Conservation (phyloP, 441 rosid genomes). For the Bruguiera hainesii region DNA sequence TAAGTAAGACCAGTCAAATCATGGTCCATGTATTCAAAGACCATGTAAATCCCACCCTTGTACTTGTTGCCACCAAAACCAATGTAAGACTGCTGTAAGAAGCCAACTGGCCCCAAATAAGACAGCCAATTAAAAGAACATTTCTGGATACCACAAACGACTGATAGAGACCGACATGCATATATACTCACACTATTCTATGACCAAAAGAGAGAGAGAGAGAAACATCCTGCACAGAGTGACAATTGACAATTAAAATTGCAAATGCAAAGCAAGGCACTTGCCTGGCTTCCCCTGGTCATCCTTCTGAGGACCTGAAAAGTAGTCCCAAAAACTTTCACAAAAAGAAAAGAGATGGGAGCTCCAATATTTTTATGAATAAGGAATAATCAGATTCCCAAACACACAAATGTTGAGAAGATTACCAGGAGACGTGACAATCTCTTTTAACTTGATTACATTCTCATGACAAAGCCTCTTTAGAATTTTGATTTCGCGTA, state of each 20-base stretch:
- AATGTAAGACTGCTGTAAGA: background rate
- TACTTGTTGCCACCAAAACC: slow-evolving; percentile 78
- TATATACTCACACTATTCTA: background rate
- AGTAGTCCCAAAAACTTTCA: slow-evolving; percentile 10
- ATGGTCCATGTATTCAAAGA: slow-evolving; percentile 99
- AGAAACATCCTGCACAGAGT: too few relatives aligned
- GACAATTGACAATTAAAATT: background rate
- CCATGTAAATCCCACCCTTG: slow-evolving; percentile 94
- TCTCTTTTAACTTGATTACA: slow-evolving; percentile 85
- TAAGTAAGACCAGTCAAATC: slow-evolving; percentile 96
- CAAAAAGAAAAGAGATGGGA: background rate
- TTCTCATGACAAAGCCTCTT: slow-evolving; percentile 89
- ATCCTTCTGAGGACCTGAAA: slow-evolving; percentile 78
- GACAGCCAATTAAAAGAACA: background rate
- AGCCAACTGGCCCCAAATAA: slow-evolving; percentile 11
- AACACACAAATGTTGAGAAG: background rate
- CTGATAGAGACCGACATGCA: background rate
- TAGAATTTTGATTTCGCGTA: slow-evolving; percentile 87
- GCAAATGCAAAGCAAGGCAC: slow-evolving; percentile 10
- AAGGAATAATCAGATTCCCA: background rate
- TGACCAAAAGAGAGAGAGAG: too few relatives aligned
- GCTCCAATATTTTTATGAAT: background rate
- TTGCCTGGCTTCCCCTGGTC: slow-evolving; percentile 81
- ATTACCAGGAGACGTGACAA: slow-evolving; percentile 87
- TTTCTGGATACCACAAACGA: background rate